Percentiles rank a stretch among this genome's conserved stretches.
These are phyloP conservation scores for Populus nigra DNA, from an alignment of 345 rosid genomes.

Conservation along the genomic window DNA sequence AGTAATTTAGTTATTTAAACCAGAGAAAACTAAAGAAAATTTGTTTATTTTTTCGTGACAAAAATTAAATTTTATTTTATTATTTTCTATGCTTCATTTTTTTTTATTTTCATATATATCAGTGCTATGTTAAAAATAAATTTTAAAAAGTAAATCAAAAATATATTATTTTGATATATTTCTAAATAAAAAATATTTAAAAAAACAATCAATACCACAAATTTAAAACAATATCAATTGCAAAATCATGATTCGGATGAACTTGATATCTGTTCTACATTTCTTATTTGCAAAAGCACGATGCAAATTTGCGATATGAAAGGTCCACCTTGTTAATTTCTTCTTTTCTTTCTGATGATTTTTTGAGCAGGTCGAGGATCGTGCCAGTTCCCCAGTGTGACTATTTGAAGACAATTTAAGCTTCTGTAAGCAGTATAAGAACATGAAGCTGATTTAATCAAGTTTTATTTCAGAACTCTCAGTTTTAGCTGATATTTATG, in stretches of 20 bases:
- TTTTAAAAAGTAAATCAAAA: too few species aligned
- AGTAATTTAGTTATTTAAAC: too few species aligned
- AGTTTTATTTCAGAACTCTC: neutral
- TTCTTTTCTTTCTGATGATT: neutral
- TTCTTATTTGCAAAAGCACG: neutral
- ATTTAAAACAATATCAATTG: neutral
- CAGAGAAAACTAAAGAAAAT: neutral
- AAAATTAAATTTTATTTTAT: too few species aligned
- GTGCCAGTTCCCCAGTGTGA: constrained; percentile 51
- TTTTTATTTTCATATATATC: too few species aligned
- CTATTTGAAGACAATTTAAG: constrained; percentile 24
- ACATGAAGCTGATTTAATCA: neutral
- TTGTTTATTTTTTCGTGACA: too few species aligned
- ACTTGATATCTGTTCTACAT: neutral
- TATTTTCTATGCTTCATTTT: too few species aligned
- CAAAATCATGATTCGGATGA: neutral
- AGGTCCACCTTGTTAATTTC: neutral
- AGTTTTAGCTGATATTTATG: neutral
- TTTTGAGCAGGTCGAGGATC: constrained; percentile 35
- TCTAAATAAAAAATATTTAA: too few species aligned
- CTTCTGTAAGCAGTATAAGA: neutral
- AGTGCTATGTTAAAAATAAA: too few species aligned
- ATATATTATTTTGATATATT: too few species aligned
- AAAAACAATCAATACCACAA: too few species aligned
- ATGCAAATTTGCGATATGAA: too few species aligned